Evolutionary conservation across 768 basidiomycete species (phyloP).

Genomic region (Kwoniella mangroviensis): DNA sequence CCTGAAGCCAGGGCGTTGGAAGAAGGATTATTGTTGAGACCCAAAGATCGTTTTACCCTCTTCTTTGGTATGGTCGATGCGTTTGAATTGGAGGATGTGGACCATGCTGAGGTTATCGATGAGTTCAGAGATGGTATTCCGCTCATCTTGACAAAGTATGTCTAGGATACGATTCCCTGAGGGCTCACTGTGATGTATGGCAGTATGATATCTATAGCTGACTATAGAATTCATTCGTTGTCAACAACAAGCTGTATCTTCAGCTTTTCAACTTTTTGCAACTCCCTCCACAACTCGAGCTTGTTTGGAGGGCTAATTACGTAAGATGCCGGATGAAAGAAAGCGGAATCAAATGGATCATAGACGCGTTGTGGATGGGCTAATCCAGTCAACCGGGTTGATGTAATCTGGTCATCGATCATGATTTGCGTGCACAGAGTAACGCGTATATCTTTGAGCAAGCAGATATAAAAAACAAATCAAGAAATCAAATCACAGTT

Average conservation of each 20-base stretch:
- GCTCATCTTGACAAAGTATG: slow-evolving; percentile 29
- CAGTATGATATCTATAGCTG: too few species aligned
- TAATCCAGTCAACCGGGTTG: slow-evolving; percentile 22
- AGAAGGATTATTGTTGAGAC: slow-evolving; percentile 22
- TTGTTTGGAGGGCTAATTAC: slow-evolving; percentile 1
- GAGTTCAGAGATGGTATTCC: slow-evolving; percentile 41
- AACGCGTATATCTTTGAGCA: slow-evolving; percentile 22
- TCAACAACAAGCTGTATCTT: slow-evolving; percentile 17
- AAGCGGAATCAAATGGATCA: slow-evolving; percentile 3
- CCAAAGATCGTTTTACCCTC: slow-evolving; percentile 30
- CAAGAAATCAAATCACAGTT: not conserved
- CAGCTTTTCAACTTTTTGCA: slow-evolving; percentile 10
- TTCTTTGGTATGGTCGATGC: slow-evolving; percentile 19
- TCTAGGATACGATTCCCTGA: too few species aligned
- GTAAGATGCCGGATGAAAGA: not conserved
- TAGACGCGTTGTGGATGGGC: slow-evolving; percentile 9
- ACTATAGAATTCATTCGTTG: too few species aligned
- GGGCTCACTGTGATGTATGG: too few species aligned
- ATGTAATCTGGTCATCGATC: not conserved
- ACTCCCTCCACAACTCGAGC: slow-evolving; percentile 15
- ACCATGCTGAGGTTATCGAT: slow-evolving; percentile 50
- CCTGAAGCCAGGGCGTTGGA: slow-evolving; percentile 5
- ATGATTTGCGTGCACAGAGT: not conserved
- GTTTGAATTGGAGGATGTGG: slow-evolving; percentile 4
- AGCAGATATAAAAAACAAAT: slow-evolving; percentile 1